A percentile compares a stretch with the other conserved stretches of the same genome.
phyloP scores from a whole-genome alignment of 495 filamentous ascomycete genomes.

The Podospora anserina region DNA sequence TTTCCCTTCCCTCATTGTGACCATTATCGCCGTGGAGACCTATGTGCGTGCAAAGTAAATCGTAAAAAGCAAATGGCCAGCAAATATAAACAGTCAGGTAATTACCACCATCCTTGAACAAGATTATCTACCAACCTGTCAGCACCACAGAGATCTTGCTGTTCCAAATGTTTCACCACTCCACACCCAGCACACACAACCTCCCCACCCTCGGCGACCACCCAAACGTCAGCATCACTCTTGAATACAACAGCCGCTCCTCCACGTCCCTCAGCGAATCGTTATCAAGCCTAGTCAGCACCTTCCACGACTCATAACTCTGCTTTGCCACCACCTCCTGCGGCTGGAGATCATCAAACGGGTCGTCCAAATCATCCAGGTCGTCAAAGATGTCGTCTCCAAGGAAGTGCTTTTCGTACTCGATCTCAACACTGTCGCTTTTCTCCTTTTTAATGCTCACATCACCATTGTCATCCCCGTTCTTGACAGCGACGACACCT shows the following conservation, averaged over 20 bases:
- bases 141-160: not conserved
- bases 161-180: slow-evolving; percentile 32
- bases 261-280: slow-evolving; percentile 47
- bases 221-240: slow-evolving; percentile 54
- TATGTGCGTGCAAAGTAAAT: too few species aligned
- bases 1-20: too few species aligned
- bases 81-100: too few species aligned
- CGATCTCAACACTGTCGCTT: too few species aligned
- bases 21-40: too few species aligned
- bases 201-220: slow-evolving; percentile 48
- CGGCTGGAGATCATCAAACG: not conserved
- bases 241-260: slow-evolving; percentile 46
- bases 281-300: slow-evolving; percentile 33
- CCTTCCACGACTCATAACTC: slow-evolving; percentile 32
- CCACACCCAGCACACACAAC: slow-evolving; percentile 48
- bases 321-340: not conserved
- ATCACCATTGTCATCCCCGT: not conserved
- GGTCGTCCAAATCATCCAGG: not conserved
- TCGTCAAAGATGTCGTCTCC: slow-evolving; percentile 2
- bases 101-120: too few species aligned
- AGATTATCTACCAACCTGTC: too few species aligned
- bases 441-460: too few species aligned
- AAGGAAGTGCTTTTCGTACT: not conserved
- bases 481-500: not conserved
- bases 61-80: too few species aligned